Base-by-base conservation (phyloP, 2,329 filamentous ascomycete genomes). In the Parastagonospora avenae region DNA sequence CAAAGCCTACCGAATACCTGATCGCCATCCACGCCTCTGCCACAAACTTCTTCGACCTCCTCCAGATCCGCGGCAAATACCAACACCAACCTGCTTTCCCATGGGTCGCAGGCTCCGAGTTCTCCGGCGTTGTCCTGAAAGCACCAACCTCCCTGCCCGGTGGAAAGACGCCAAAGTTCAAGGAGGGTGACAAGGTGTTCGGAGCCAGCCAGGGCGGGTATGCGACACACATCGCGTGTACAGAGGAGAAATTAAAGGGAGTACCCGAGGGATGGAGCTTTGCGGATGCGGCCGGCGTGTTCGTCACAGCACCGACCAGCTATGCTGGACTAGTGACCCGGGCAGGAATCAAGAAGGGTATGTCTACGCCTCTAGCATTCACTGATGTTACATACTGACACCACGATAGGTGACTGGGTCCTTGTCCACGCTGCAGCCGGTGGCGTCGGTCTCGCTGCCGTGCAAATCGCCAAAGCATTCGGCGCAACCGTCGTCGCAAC, bases 31-130 rank as follows among this genome's bases (percentile, higher is more conserved):
- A 91, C 75, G 91, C 93, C 40, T 84, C 89, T 0, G 93, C 91
- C 15, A 90, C 91, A 66, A 97, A 97, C 78, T 97, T 97, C 83
- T 97, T 97, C 79, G 93, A 97, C 73, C 89, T 96, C 50, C 85
- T 97, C 47, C 93, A 97, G 71, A 91, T 97, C 68, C 88, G 91
- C 68, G 93, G 93, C 49, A 96, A 95, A 83, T 97, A 97, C 77
- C 93, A 97, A 71, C 83, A 91, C 71, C 92, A 97, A 66, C 92
- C 92, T 0, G 85, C 89, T 0, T 86, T 97, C 42, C 92, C 92
- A 29, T 96, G 92, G 92, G 78, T 93, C 42, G 85, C 91, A 0
- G 93, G 93, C 54, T 84, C 85, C 67, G 93, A 97, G 72, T 97
- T 97, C 77, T 85, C 90, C 19, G 93, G 93, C 58, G 81, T 86